Conservation (phyloP, 257 asterid genomes). For the Solanum neorickii region DNA sequence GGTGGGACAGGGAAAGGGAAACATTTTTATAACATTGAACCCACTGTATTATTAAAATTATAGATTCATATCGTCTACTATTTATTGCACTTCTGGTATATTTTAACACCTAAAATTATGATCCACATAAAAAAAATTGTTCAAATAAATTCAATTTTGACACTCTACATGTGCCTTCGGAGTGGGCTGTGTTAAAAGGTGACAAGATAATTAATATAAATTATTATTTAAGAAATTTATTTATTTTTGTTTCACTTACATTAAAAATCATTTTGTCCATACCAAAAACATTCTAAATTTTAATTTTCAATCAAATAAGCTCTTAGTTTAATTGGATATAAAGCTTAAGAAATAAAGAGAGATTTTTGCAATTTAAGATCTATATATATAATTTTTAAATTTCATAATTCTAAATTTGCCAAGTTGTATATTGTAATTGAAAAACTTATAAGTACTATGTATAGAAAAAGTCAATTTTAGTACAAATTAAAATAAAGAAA, state of each 20-base stretch:
- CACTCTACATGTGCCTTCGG: neutral
- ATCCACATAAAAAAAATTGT: neutral
- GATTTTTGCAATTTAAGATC: neutral
- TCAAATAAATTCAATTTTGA: neutral
- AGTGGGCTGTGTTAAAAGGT: neutral
- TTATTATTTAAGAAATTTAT: neutral
- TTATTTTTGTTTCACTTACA: neutral
- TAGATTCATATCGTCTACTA: neutral
- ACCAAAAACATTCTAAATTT: neutral
- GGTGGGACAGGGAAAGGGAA: neutral
- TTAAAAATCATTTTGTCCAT: too few relatives aligned
- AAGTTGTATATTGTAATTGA: too few relatives aligned
- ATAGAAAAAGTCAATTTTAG: too few relatives aligned
- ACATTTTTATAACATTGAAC: neutral
- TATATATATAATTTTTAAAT: too few relatives aligned
- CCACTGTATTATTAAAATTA: neutral
- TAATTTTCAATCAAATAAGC: neutral
- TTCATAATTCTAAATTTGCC: neutral
- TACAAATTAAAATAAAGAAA: too few relatives aligned
- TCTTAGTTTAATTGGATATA: neutral
- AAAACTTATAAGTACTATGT: too few relatives aligned
- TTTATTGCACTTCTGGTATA: neutral
- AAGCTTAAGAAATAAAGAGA: too few relatives aligned
- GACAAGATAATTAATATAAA: neutral
- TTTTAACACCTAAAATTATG: neutral